Evolutionary conservation across 768 basidiomycete genomes (phyloP).

Genomic region (Leccinum sublutescens): DNA sequence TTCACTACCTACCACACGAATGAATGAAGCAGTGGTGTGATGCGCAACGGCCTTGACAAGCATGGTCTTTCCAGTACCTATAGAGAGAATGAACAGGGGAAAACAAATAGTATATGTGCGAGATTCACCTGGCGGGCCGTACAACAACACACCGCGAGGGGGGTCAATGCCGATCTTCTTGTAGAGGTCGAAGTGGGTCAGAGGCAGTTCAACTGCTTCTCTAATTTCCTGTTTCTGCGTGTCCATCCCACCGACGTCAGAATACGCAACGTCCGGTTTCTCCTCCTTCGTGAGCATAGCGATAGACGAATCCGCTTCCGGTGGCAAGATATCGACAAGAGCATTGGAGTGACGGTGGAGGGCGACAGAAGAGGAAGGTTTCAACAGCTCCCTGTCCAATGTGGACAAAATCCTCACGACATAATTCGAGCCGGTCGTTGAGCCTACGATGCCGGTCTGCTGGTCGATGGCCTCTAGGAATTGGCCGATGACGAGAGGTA

Average conservation of each 20-base stretch:
- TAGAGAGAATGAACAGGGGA: slow-evolving; percentile 5
- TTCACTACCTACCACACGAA: slow-evolving; percentile 96
- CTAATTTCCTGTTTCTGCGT: slow-evolving; percentile 98
- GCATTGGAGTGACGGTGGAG: slow-evolving; percentile 98
- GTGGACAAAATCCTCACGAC: slow-evolving; percentile 97
- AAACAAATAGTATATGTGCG: background rate
- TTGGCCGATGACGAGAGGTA: slow-evolving; percentile 98
- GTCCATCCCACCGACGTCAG: slow-evolving; percentile 97
- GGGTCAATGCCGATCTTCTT: slow-evolving; percentile 99
- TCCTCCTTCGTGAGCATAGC: slow-evolving; percentile 93
- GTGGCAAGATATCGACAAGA: slow-evolving; percentile 95
- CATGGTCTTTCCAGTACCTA: slow-evolving; percentile 99
- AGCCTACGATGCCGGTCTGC: slow-evolving; percentile 94
- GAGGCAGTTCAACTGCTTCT: slow-evolving; percentile 95
- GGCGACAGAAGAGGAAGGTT: slow-evolving; percentile 97
- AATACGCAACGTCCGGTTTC: slow-evolving; percentile 90
- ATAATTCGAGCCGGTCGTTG: slow-evolving; percentile 97
- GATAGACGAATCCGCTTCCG: slow-evolving; percentile 97
- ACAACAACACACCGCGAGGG: slow-evolving; percentile 92
- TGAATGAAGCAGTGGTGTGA: slow-evolving; percentile 96
- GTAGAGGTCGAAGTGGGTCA: slow-evolving; percentile 97
- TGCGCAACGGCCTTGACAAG: slow-evolving; percentile 99
- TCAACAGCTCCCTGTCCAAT: slow-evolving; percentile 93
- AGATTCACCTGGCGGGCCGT: slow-evolving; percentile 87
- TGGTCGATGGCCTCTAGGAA: slow-evolving; percentile 99